Evolutionary conservation across 345 rosid species (phyloP).

Genomic region (Aegle marmelos): DNA sequence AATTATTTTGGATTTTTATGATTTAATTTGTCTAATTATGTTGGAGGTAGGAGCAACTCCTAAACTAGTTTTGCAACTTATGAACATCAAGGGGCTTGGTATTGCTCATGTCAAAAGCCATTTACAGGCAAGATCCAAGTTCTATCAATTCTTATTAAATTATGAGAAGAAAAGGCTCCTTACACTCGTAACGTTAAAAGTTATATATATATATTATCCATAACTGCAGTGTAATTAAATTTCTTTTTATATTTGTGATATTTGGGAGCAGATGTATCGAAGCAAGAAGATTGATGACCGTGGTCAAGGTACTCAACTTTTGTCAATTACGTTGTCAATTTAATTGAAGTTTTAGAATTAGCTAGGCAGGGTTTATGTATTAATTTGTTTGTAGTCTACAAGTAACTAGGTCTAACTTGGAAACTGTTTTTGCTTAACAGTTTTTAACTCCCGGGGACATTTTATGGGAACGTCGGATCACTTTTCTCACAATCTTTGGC

Average conservation of each 20-base stretch:
- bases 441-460: constrained; percentile 21
- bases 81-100: constrained; percentile 48
- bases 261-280: constrained; percentile 42
- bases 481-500: constrained; percentile 28
- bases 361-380: background rate
- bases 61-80: constrained; percentile 43
- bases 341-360: background rate
- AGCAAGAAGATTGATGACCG: constrained; percentile 48
- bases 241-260: background rate
- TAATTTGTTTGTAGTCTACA: background rate
- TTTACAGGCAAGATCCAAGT: constrained; percentile 37
- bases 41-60: constrained; percentile 47
- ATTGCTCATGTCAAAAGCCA: constrained; percentile 60
- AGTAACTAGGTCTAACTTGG: background rate
- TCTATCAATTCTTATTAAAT: background rate
- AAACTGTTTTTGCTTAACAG: constrained; percentile 13
- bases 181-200: background rate
- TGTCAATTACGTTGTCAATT: background rate
- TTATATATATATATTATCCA: background rate
- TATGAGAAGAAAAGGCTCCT: background rate
- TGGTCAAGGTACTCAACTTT: constrained; percentile 34
- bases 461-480: constrained; percentile 16
- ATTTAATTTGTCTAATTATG: background rate
- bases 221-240: too few relatives aligned
- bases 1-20: background rate